Conservation (phyloP, 148 eudicot genomes). For the Polygonum maritimum region DNA sequence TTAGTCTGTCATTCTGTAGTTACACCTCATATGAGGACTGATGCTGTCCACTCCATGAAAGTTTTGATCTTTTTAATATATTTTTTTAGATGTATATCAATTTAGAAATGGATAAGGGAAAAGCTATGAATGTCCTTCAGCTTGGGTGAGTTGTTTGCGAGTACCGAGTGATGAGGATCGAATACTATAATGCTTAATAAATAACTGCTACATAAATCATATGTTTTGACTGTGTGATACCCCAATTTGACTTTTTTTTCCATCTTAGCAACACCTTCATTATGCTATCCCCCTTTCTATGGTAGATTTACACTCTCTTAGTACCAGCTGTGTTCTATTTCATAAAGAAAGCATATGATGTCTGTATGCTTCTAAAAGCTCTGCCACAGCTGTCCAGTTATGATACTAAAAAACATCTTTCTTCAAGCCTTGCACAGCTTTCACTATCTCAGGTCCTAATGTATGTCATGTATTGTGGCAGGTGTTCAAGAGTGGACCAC, state of each 20-base stretch:
- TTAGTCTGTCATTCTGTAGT: background rate
- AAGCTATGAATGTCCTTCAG: background rate
- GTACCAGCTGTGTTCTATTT: background rate
- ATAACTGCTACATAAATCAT: background rate
- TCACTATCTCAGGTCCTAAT: background rate
- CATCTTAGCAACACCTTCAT: background rate
- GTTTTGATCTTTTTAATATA: background rate
- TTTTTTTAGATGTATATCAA: background rate
- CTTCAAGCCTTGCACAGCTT: background rate
- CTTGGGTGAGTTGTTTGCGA: background rate
- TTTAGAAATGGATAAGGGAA: background rate
- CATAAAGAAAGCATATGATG: background rate
- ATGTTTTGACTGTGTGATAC: background rate
- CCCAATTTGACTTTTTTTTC: background rate
- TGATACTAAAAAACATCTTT: background rate
- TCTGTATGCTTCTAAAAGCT: background rate
- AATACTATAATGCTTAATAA: background rate
- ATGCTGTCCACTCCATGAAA: background rate
- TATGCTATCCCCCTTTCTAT: background rate
- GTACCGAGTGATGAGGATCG: background rate
- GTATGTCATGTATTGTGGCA: conserved; percentile 19
- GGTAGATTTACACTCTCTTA: background rate
- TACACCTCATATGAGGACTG: background rate
- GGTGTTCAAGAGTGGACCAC: conserved; percentile 97
- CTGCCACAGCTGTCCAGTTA: conserved; percentile 4